A percentile compares a stretch with the other conserved stretches of the same genome.
Conservation (phyloP, 495 filamentous ascomycete species). For the Penicillium parvum region DNA sequence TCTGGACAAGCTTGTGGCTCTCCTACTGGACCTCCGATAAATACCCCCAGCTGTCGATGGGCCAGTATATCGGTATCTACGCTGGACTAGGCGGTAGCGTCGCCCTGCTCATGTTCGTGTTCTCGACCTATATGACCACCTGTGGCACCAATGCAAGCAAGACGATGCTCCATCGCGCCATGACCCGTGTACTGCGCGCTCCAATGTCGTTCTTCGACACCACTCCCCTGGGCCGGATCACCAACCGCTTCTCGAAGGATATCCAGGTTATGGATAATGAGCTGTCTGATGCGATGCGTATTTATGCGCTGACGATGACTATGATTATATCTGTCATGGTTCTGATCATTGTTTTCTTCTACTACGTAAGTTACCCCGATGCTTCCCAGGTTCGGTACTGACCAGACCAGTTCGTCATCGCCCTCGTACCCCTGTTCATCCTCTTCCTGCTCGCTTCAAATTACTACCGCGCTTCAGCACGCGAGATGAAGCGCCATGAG, state of each 20-base stretch:
- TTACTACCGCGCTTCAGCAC: conserved; percentile 87
- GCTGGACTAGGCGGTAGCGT: conserved; percentile 68
- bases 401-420: conserved; percentile 65
- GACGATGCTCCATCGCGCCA: conserved; percentile 78
- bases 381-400: not conserved
- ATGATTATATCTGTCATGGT: conserved; percentile 77
- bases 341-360: conserved; percentile 87
- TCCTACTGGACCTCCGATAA: conserved; percentile 85
- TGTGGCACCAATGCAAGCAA: conserved; percentile 72
- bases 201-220: conserved; percentile 99
- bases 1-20: conserved; percentile 85
- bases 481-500: conserved; percentile 93
- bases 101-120: conserved; percentile 74
- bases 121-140: conserved; percentile 59
- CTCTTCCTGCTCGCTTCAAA: conserved; percentile 77
- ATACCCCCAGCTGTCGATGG: conserved; percentile 47
- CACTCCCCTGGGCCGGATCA: conserved; percentile 92
- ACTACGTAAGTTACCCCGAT: conserved; percentile 50
- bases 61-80: conserved; percentile 83
- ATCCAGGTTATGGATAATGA: conserved; percentile 95
- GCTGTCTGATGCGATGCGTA: conserved; percentile 83
- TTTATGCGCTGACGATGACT: conserved; percentile 82
- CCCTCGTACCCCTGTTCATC: conserved; percentile 73
- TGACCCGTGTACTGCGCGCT: conserved; percentile 74
- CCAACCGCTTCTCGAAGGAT: conserved; percentile 94